A percentile compares a stretch with the other conserved stretches of the same genome.
Evolutionary conservation across 1,284 basidiomycete species (phyloP).

Genomic region (Gymnopus androsaceus): DNA sequence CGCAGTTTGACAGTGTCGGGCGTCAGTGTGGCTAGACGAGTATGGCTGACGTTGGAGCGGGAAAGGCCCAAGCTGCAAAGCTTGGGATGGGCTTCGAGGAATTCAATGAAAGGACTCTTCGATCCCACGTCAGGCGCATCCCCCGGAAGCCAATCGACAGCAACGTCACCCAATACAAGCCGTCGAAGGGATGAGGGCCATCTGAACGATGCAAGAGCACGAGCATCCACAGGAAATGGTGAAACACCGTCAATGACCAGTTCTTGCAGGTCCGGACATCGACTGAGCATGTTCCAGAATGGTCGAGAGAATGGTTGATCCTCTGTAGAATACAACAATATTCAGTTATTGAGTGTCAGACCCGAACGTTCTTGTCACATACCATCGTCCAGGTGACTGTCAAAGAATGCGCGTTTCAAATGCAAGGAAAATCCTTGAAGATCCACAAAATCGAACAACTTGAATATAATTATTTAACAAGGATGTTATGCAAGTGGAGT

Average conservation of each 20-base stretch:
- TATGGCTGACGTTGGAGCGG: conserved; percentile 54
- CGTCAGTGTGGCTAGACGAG: conserved; percentile 51
- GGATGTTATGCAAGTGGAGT: neutral
- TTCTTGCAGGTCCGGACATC: conserved; percentile 63
- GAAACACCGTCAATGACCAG: conserved; percentile 59
- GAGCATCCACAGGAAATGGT: conserved; percentile 44
- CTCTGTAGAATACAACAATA: conserved; percentile 25
- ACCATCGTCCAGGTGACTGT: conserved; percentile 61
- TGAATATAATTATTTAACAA: conserved; percentile 8
- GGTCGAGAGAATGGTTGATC: conserved; percentile 42
- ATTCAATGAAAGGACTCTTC: conserved; percentile 59
- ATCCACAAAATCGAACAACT: conserved; percentile 69
- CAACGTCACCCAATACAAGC: conserved; percentile 62
- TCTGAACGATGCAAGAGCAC: conserved; percentile 45
- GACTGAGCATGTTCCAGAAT: conserved; percentile 69
- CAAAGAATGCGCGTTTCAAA: conserved; percentile 62
- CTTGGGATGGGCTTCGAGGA: conserved; percentile 64
- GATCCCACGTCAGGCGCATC: conserved; percentile 31
- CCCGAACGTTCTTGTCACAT: conserved; percentile 18
- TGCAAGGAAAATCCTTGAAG: conserved; percentile 60
- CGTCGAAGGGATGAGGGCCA: conserved; percentile 65
- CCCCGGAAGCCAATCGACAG: conserved; percentile 51
- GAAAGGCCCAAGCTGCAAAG: conserved; percentile 57
- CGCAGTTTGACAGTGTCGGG: conserved; percentile 50
- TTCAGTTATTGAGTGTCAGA: conserved; percentile 22